Base-by-base conservation (phyloP, 208 protist genomes). In the Trypanosoma platydactyli region DNA sequence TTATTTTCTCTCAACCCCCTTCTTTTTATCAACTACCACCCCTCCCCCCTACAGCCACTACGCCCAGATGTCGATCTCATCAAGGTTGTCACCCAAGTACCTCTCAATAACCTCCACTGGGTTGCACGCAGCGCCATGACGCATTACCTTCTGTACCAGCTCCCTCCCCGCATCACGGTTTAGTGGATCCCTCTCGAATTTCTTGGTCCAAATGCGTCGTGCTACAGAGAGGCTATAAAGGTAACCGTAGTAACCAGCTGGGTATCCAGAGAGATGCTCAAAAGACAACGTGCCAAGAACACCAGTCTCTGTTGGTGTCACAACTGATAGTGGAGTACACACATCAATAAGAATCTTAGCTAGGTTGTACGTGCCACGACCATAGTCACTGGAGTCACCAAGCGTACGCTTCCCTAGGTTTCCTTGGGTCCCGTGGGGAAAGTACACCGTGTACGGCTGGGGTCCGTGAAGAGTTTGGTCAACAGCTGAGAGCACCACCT, bases 241-340 rank as follows among this genome's bases (percentile, higher is more conserved):
- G 50, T 97, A 97, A 40, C 88, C 86, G 66, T 97, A 97, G 78
- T 97, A 97, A 22, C 82, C 88, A 0, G 85, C 94, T 13, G 92
- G 92, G 73, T 97, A 97, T 25, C 84, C 88, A 13, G 80, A 92
- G 24, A 97, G 74, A 67, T 97, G 94, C 71, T 97, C 84, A 64
- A 97, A 87, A 27, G 90, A 96, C 25, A 94, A 79, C 3, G 87
- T 86, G 42, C 76, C 60, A 24, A 96, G 71, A 46, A 92, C 82
- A 13, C 86, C 85, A 20, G 48, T 69, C 46, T 86, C 80, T 5
- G 83, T 94, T 11, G 89, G 85, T 60, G 84, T 80, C 12, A 89
- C 83, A 16, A 93, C 73, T 30, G 88, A 83, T 18, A 96, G 70
- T 59, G 90, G 89, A 60, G 84, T 86, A 7, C 83, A 82, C 7